Evolutionary conservation across 2,329 filamentous ascomycete genomes (phyloP).

Genomic region (Lecanoromycetidae sp.): DNA sequence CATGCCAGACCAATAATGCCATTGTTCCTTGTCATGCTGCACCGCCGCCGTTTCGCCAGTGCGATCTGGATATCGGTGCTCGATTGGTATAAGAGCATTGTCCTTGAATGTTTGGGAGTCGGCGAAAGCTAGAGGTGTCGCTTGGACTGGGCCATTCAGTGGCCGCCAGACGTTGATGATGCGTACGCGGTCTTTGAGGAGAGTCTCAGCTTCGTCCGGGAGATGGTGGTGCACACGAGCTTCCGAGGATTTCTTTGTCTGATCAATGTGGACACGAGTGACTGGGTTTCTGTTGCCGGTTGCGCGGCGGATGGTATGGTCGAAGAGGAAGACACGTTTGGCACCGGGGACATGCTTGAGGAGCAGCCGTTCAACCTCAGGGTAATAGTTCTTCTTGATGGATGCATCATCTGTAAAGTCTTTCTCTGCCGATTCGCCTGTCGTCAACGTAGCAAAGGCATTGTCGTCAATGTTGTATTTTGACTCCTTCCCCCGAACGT

Average conservation of each 20-base stretch:
- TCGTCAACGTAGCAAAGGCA: conserved; percentile 57
- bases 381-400: conserved; percentile 66
- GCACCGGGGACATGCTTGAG: conserved; percentile 54
- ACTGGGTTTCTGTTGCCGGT: conserved; percentile 56
- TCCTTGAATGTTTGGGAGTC: conserved; percentile 44
- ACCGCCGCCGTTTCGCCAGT: conserved; percentile 65
- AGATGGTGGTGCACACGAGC: conserved; percentile 58
- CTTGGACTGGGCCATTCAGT: conserved; percentile 46
- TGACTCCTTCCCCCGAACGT: conserved; percentile 60
- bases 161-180: conserved; percentile 83
- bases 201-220: conserved; percentile 50
- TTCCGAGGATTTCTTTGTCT: conserved; percentile 54
- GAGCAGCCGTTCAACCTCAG: conserved; percentile 65
- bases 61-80: conserved; percentile 61
- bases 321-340: conserved; percentile 61
- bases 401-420: conserved; percentile 57
- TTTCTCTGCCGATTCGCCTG: conserved; percentile 32
- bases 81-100: conserved; percentile 55
- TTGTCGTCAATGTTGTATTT: conserved; percentile 58
- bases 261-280: conserved; percentile 66
- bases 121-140: conserved; percentile 46
- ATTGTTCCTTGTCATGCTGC: conserved; percentile 49
- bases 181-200: conserved; percentile 59
- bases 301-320: conserved; percentile 73
- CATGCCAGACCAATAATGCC: conserved; percentile 75